phyloP scores from a whole-genome alignment of 768 basidiomycete genomes.

The Asterophora parasitica region DNA sequence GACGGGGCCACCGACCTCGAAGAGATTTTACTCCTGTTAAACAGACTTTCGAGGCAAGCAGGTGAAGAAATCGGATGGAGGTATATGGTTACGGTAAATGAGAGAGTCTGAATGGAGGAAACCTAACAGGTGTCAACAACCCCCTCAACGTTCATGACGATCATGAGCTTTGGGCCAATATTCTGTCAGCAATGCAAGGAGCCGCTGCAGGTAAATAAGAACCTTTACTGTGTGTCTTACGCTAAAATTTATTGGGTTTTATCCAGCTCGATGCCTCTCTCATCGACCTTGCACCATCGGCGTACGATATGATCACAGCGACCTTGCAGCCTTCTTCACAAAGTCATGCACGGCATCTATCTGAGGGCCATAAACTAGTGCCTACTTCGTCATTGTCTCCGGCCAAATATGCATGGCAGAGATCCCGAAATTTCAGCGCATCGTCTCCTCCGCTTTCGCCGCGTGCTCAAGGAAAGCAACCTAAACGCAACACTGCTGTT shows the following conservation, averaged over 20 bases:
- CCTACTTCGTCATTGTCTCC: slow-evolving; percentile 44
- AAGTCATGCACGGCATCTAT: slow-evolving; percentile 29
- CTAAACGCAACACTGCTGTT: slow-evolving; percentile 34
- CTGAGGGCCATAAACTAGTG: slow-evolving; percentile 41
- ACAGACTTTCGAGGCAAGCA: not conserved
- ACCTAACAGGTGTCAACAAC: not conserved
- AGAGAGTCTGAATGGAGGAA: not conserved
- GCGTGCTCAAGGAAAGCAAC: slow-evolving; percentile 57
- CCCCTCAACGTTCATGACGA: not conserved
- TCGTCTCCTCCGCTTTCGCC: slow-evolving; percentile 40
- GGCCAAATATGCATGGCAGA: slow-evolving; percentile 61
- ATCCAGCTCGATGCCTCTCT: slow-evolving; percentile 85
- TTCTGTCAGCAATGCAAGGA: slow-evolving; percentile 91
- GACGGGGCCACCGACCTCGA: too few species aligned
- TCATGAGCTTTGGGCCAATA: slow-evolving; percentile 39
- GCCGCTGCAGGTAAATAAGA: slow-evolving; percentile 72
- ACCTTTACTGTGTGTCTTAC: not conserved
- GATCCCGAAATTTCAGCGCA: slow-evolving; percentile 38
- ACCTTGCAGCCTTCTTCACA: slow-evolving; percentile 57
- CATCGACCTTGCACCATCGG: slow-evolving; percentile 77
- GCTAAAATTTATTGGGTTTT: not conserved
- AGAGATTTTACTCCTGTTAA: not conserved
- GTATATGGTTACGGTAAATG: not conserved
- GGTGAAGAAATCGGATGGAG: not conserved
- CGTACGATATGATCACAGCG: slow-evolving; percentile 78